Base-by-base conservation (phyloP, 805 yeast species). In the Cyberlindnera mississippiensis region DNA sequence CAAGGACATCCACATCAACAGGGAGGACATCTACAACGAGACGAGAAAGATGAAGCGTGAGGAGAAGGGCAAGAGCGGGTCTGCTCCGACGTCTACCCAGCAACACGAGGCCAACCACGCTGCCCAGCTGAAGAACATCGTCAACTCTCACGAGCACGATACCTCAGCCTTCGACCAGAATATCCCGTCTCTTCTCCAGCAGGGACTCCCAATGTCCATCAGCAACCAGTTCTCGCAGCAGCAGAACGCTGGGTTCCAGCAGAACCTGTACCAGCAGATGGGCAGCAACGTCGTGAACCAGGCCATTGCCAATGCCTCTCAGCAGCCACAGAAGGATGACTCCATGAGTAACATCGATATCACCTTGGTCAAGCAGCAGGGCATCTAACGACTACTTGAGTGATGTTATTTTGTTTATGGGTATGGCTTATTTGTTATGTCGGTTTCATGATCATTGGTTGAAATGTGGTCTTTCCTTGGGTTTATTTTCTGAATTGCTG, bases 31-130 rank as follows among this genome's bases (percentile, higher is more conserved):
- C 31, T 57, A 57, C 38, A 57, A 57, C 41, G 62, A 57, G 46
- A 57, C 62, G 1, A 55, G 62, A 56, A 57, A 57, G 50, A 57
- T 57, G 62, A 57, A 57, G 35, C 50, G 62, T 36, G 62, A 57
- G 38, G 62, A 57, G 36, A 56, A 51, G 40, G 32, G 43, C 26
- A 57, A 51, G 28, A 38, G 42, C 13, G 42, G 36, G 11, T 18
- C 36, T 14, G 24, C 47, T 12, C 31, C 46, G 15, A 13, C 46
- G 16, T 37, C n/a, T 13, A 44, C 32, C 17, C 40, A 30, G 15
- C 49, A 44, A 28, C 52, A 44, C 9, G 50, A 40, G 14, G 44
- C 41, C 7, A 40, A 28, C 16, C 35, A 42, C 20, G 44, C 50
- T 38, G 15, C 30, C 4, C 50, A 45, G 15, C 18, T 44, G 24